Evolutionary conservation across 2,329 filamentous ascomycete genomes (phyloP).

Genomic region (Aspergillus sp.): DNA sequence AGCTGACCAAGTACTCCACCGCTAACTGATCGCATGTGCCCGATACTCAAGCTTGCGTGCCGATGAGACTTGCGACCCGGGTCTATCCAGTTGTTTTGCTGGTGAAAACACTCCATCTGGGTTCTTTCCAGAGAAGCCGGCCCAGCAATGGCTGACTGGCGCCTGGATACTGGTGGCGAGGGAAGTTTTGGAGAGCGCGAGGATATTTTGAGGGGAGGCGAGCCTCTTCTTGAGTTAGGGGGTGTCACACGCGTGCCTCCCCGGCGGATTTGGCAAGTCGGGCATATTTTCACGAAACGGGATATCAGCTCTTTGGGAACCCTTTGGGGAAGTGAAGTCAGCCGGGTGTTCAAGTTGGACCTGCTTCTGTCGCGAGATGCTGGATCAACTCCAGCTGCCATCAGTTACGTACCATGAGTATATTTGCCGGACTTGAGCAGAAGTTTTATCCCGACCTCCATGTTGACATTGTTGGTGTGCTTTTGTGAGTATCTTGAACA

Average conservation of each 20-base stretch:
- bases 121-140: constrained; percentile 26
- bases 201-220: constrained; percentile 36
- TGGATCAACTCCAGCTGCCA: neutral
- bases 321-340: constrained; percentile 29
- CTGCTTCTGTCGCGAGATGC: neutral
- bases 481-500: constrained; percentile 52
- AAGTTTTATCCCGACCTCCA: constrained; percentile 54
- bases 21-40: constrained; percentile 23
- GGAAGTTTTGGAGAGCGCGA: constrained; percentile 36
- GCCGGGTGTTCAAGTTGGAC: neutral
- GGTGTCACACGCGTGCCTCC: constrained; percentile 43
- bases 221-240: constrained; percentile 40
- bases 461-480: constrained; percentile 53
- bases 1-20: constrained; percentile 21
- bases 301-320: constrained; percentile 54
- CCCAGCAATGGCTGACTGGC: constrained; percentile 35
- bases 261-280: constrained; percentile 50
- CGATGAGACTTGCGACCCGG: constrained; percentile 24
- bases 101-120: constrained; percentile 31
- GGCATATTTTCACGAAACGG: constrained; percentile 52
- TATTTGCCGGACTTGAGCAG: constrained; percentile 49
- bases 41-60: constrained; percentile 17
- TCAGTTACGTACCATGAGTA: constrained; percentile 49
- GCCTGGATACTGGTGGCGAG: constrained; percentile 37
- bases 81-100: constrained; percentile 32